These are phyloP conservation scores for Eutrema japonicum DNA, from an alignment of 345 rosid species.

Conservation along the genomic window DNA sequence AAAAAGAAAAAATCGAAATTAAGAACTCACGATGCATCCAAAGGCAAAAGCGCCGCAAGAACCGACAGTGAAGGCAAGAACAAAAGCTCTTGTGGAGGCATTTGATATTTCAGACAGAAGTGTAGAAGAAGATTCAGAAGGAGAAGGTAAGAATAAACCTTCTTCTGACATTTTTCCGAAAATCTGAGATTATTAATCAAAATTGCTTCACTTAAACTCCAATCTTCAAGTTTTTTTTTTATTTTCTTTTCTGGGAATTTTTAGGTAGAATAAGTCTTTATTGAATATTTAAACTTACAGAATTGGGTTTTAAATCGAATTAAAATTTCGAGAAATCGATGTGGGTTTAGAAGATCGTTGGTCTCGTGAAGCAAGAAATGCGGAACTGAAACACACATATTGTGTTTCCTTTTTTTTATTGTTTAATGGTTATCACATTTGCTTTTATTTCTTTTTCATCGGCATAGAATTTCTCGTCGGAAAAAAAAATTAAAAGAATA, in stretches of 20 bases:
- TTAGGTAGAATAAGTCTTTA: slow-evolving; percentile 17
- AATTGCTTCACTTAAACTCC: background rate
- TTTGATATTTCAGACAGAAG: slow-evolving; percentile 38
- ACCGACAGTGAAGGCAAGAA: slow-evolving; percentile 38
- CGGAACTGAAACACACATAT: slow-evolving; percentile 25
- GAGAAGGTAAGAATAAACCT: slow-evolving; percentile 17
- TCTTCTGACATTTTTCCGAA: slow-evolving; percentile 31
- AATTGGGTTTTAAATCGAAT: background rate
- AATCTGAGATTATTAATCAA: slow-evolving; percentile 19
- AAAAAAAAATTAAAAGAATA: no score
- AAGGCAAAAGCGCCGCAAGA: slow-evolving; percentile 42
- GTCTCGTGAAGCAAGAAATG: slow-evolving; percentile 25
- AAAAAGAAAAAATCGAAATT: background rate
- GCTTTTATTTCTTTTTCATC: background rate
- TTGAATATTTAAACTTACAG: background rate
- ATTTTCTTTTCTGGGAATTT: background rate
- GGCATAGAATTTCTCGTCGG: no score
- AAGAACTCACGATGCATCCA: slow-evolving; percentile 40
- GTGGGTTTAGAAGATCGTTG: slow-evolving; percentile 3
- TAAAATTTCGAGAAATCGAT: background rate
- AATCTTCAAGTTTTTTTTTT: background rate
- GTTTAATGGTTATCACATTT: background rate
- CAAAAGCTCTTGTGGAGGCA: slow-evolving; percentile 36
- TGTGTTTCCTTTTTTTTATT: slow-evolving; percentile 1
- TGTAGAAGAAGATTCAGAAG: slow-evolving; percentile 14